Base-by-base conservation (phyloP, 179 eudicot species). In the Carnegiea gigantea region DNA sequence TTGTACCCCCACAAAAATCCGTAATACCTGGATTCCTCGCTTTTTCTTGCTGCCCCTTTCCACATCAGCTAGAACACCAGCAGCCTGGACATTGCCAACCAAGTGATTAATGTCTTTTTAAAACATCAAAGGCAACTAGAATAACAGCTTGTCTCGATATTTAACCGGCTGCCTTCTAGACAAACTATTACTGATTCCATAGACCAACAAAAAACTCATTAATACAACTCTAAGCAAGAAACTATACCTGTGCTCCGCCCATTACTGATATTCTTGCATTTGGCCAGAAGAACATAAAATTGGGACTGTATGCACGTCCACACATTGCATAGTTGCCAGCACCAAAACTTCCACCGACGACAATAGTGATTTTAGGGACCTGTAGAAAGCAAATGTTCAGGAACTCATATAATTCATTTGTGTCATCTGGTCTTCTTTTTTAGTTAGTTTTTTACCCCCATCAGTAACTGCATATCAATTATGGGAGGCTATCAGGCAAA, bases 281-380 rank as follows among this genome's bases (percentile, higher is more conserved):
- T 76, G 99, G 99, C 99, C 99, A 97, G 84, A 97, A 89, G 89
- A 95, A 97, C 92, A 97, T 88, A 86, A 97, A 97, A 82, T 95
- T 78, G 14, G 99, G 99, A 86, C 97, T 97, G 84, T 95, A 97
- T 64, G 99, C 99, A 78, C 99, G 98, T 70, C 99, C 98, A 80
- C 98, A 97, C 99, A 97, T 97, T n/a, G 98, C 99, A 86, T 95
- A 97, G 80, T 97, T 97, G 70, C 99, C 99, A 78, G 98, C 99
- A 79, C 99, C 99, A 88, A 97, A 97, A 91, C 99, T 97, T 90
- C 98, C 99, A 77, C 98, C 99, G 78, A 97, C 83, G 28, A 97
- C 83, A 36, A 95, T 68, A 10, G 99, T 97, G 79, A 97, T 87
- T 88, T 95, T 97, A 21, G 99, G 99, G 79, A 97, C 99, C 99